Percentiles rank a stretch among this genome's conserved stretches.
Evolutionary conservation across 345 rosid species (phyloP).

Genomic region (Leavenworthia alabamica): DNA sequence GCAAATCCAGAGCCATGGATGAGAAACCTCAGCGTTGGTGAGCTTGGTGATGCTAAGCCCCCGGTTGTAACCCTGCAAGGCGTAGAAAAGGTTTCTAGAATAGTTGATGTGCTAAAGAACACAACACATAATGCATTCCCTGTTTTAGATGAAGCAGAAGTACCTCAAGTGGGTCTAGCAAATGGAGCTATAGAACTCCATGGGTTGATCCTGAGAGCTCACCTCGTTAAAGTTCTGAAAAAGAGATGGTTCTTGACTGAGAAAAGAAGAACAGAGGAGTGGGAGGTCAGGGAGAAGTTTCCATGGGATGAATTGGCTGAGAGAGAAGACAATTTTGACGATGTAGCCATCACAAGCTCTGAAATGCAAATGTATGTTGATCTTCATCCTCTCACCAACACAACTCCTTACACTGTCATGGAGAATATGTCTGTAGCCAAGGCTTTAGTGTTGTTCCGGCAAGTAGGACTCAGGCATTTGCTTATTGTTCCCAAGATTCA

Average conservation of each 20-base stretch:
- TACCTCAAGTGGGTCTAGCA: slow-evolving; percentile 38
- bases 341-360: slow-evolving; percentile 51
- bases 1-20: slow-evolving; percentile 95
- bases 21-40: slow-evolving; percentile 81
- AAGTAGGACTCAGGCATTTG: slow-evolving; percentile 73
- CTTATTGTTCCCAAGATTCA: slow-evolving; percentile 68
- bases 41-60: slow-evolving; percentile 73
- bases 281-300: slow-evolving; percentile 76
- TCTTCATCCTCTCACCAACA: slow-evolving; percentile 82
- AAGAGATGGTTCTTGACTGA: slow-evolving; percentile 78
- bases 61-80: slow-evolving; percentile 61
- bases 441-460: slow-evolving; percentile 79
- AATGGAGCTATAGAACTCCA: slow-evolving; percentile 45
- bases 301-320: slow-evolving; percentile 77
- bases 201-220: slow-evolving; percentile 81
- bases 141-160: slow-evolving; percentile 45
- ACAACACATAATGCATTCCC: slow-evolving; percentile 79
- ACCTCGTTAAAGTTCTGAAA: slow-evolving; percentile 56
- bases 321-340: slow-evolving; percentile 57
- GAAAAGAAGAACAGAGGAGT: slow-evolving; percentile 72
- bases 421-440: slow-evolving; percentile 92
- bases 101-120: slow-evolving; percentile 69
- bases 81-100: slow-evolving; percentile 64
- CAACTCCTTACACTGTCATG: slow-evolving; percentile 79
- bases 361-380: slow-evolving; percentile 90